Conservation (phyloP, 2,329 filamentous ascomycete species). For the Hypoxylon sp. region DNA sequence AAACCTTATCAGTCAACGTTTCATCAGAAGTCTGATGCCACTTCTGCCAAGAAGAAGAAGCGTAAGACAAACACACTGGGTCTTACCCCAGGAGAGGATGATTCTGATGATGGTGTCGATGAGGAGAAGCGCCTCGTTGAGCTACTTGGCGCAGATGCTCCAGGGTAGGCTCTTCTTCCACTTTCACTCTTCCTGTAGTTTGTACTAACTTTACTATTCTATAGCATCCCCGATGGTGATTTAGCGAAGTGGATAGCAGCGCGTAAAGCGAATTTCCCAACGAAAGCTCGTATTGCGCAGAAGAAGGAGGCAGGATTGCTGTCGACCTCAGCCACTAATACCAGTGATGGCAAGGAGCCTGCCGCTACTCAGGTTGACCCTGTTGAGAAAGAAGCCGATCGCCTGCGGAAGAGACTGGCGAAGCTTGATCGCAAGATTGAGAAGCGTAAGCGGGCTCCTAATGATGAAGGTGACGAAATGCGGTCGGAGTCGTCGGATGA, state of each 20-base stretch:
- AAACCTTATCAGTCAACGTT: slow-evolving; percentile 54
- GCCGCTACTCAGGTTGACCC: slow-evolving; percentile 66
- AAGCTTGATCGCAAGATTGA: slow-evolving; percentile 77
- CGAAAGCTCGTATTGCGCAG: slow-evolving; percentile 76
- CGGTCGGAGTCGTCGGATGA: slow-evolving; percentile 63
- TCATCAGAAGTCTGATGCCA: slow-evolving; percentile 68
- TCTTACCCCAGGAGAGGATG: slow-evolving; percentile 76
- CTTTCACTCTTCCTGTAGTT: neutral
- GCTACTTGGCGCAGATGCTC: slow-evolving; percentile 68
- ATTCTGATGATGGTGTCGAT: slow-evolving; percentile 77
- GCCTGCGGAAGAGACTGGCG: slow-evolving; percentile 74
- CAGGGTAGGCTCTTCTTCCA: slow-evolving; percentile 63
- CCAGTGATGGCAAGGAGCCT: slow-evolving; percentile 69
- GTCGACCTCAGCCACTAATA: slow-evolving; percentile 69
- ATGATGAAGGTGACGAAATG: slow-evolving; percentile 78
- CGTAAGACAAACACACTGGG: slow-evolving; percentile 80
- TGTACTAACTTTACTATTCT: slow-evolving; percentile 27
- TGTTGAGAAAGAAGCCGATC: slow-evolving; percentile 65
- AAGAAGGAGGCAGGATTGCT: slow-evolving; percentile 68
- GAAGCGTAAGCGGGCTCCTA: slow-evolving; percentile 77
- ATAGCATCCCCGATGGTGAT: slow-evolving; percentile 70
- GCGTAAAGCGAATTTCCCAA: slow-evolving; percentile 84
- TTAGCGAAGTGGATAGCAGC: slow-evolving; percentile 86
- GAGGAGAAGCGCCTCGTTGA: slow-evolving; percentile 75
- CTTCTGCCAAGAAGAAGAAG: slow-evolving; percentile 76